Base-by-base conservation (phyloP, 2,329 filamentous ascomycete species). In the Verruconis gallopava region DNA sequence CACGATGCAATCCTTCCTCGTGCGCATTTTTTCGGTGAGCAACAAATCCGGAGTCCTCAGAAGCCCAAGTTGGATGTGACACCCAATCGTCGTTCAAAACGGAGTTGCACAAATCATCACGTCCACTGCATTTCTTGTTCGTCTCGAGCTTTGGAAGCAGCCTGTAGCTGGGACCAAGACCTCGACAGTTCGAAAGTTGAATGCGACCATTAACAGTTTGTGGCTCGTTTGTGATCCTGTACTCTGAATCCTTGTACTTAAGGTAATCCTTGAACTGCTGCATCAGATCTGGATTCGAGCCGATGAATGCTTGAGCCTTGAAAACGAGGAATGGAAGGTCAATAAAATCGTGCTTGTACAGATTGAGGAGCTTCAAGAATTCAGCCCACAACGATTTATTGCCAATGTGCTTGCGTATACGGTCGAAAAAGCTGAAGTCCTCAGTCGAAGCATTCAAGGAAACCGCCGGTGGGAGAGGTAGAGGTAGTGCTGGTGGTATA, bases 81-180 rank as follows among this genome's bases (percentile, higher is more conserved):
- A 91, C 91, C 91, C 91, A 98, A 51, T 95, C 85, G 52, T 98
- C 91, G 50, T 98, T 98, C 42, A 98, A 69, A 1, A 98, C 89
- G 18, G 81, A 80, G 50, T 85, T 81, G 64, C 91, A 98, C 51
- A 98, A 79, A 59, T 94, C 86, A 55, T 98, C 91, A 36, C 91
- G 82, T 9, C 91, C 91, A 55, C 85, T 91, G 65, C 91, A 98
- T 1, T 81, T 77, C 65, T 93, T 93, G 46, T 91, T 77, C 9
- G 86, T 81, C 59, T 96, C 91, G 67, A 86, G 72, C 63, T 89
- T 91, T 1, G 91, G 91, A 5, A 98, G 70, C 20, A 96, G 69
- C 43, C 91, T 80, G 61, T 98, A 98, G 61, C 91, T 96, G 2
- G 91, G 91, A 0, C 91, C 91, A 38, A 93, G 77, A n/a, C 85